phyloP scores from a whole-genome alignment of 768 basidiomycete genomes.

The Hirschioporus abietinus region DNA sequence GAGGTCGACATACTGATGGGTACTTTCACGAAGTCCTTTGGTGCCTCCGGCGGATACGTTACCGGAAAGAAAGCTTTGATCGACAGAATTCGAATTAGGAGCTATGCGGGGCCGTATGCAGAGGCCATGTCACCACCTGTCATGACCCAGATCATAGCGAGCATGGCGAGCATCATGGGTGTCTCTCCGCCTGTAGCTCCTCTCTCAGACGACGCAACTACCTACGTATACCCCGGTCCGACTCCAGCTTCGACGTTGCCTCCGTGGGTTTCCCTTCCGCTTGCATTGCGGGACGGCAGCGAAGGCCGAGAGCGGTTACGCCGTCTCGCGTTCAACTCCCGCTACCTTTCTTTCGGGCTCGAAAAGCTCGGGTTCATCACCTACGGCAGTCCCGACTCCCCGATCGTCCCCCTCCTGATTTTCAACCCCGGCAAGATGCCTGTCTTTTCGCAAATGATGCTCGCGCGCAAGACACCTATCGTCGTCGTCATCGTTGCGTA shows the following conservation, averaged over 20 bases:
- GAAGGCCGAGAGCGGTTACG: conserved; percentile 82
- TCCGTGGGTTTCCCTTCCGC: conserved; percentile 72
- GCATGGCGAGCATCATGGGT: conserved; percentile 98
- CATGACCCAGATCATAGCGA: conserved; percentile 83
- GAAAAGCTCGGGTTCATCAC: conserved; percentile 95
- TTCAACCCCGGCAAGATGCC: conserved; percentile 95
- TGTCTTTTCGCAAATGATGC: conserved; percentile 88
- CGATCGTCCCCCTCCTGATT: conserved; percentile 87
- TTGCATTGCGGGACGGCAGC: conserved; percentile 66
- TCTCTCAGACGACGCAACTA: conserved; percentile 34
- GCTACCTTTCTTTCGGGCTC: conserved; percentile 84
- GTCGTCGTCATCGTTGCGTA: conserved; percentile 89
- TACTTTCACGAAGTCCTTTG: conserved; percentile 95
- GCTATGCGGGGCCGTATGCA: conserved; percentile 80
- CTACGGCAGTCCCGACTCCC: conserved; percentile 86
- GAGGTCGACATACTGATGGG: conserved; percentile 95
- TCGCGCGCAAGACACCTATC: conserved; percentile 66
- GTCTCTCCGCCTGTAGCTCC: conserved; percentile 36
- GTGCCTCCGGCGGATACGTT: conserved; percentile 93
- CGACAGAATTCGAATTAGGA: conserved; percentile 73
- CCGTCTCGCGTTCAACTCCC: conserved; percentile 90
- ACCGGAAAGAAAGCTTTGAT: conserved; percentile 78
- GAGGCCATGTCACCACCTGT: conserved; percentile 91
- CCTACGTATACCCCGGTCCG: conserved; percentile 57
- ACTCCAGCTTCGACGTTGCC: conserved; percentile 64